Percentiles rank a stretch among this genome's conserved stretches.
Evolutionary conservation across 352 stramenopile species (phyloP).

Genomic region (Hyaloperonospora brassicae): DNA sequence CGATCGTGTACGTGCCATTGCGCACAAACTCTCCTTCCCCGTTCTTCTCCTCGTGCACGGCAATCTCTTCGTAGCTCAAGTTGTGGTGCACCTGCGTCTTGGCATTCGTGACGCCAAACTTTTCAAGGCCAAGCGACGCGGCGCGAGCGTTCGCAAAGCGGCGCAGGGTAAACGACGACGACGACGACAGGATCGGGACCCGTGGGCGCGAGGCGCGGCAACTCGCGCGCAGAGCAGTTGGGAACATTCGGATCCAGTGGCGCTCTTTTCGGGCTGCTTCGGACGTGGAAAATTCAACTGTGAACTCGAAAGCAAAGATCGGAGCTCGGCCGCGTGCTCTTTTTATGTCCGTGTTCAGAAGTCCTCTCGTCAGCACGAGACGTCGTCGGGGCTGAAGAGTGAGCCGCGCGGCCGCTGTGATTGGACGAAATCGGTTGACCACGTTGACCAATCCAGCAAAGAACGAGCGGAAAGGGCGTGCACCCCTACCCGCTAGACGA

Average conservation of each 20-base stretch:
- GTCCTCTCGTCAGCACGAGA: no score
- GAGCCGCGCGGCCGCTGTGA: no score
- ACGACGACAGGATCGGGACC: slow-evolving; percentile 23
- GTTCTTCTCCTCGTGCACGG: slow-evolving; percentile 91
- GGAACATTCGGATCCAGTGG: slow-evolving; percentile 36
- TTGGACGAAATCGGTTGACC: no score
- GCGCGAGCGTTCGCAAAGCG: slow-evolving; percentile 42
- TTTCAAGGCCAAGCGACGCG: slow-evolving; percentile 61
- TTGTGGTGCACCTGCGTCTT: slow-evolving; percentile 92
- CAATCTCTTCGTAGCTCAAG: slow-evolving; percentile 93
- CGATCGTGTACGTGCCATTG: slow-evolving; percentile 93
- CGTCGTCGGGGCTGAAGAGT: no score
- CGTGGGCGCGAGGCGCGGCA: slow-evolving; percentile 47
- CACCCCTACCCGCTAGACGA: no score
- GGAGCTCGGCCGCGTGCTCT: no score
- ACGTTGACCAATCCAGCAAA: no score
- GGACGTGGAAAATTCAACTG: slow-evolving; percentile 34
- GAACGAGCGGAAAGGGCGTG: no score
- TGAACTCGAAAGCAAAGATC: slow-evolving; percentile 7
- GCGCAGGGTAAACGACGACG: slow-evolving; percentile 22
- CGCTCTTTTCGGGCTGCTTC: slow-evolving; percentile 1
- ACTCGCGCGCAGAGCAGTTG: slow-evolving; percentile 43
- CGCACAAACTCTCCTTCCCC: slow-evolving; percentile 87
- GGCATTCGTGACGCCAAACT: slow-evolving; percentile 87
- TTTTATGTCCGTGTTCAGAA: no score